Percentiles rank a stretch among this genome's conserved stretches.
phyloP scores from a whole-genome alignment of 73 alveolate species.

The Blepharisma stoltei region DNA sequence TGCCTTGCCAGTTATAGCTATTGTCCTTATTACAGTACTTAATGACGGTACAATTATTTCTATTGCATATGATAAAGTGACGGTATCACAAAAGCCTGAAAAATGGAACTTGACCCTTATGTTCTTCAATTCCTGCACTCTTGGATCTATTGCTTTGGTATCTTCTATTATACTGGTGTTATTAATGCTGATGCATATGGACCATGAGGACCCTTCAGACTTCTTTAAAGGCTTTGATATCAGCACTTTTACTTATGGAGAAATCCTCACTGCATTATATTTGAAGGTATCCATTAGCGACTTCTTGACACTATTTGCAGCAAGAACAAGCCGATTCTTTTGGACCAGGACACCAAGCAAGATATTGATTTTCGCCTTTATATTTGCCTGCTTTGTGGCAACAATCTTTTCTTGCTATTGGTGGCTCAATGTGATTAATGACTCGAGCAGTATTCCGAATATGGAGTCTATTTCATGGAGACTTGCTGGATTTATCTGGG shows the following conservation, averaged over 20 bases:
- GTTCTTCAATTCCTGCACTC: not conserved
- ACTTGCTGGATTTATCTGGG: constrained; percentile 10
- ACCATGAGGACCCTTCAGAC: not conserved
- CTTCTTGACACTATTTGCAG: constrained; percentile 29
- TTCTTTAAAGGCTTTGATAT: not conserved
- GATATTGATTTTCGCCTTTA: not conserved
- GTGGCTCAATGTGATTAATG: not conserved
- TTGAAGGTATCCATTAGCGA: not conserved
- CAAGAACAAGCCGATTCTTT: constrained; percentile 8
- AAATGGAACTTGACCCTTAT: constrained; percentile 18
- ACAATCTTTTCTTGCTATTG: constrained; percentile 11
- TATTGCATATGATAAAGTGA: constrained; percentile 31
- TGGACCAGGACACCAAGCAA: constrained; percentile 16
- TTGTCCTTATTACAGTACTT: constrained; percentile 29
- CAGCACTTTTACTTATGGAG: constrained; percentile 7
- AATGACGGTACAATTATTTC: constrained; percentile 33
- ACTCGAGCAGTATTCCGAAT: constrained; percentile 14
- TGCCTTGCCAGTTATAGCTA: constrained; percentile 28
- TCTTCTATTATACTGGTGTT: constrained; percentile 17
- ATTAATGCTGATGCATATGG: not conserved
- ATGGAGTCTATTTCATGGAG: constrained; percentile 12
- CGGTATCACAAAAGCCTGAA: constrained; percentile 20
- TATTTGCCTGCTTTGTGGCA: not conserved
- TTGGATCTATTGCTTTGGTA: constrained; percentile 23
- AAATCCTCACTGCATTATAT: not conserved